Evolutionary conservation across 2,329 filamentous ascomycete species (phyloP), one percentile per base, ranked within the genome.

Genomic region (Talaromyces sp.): DNA sequence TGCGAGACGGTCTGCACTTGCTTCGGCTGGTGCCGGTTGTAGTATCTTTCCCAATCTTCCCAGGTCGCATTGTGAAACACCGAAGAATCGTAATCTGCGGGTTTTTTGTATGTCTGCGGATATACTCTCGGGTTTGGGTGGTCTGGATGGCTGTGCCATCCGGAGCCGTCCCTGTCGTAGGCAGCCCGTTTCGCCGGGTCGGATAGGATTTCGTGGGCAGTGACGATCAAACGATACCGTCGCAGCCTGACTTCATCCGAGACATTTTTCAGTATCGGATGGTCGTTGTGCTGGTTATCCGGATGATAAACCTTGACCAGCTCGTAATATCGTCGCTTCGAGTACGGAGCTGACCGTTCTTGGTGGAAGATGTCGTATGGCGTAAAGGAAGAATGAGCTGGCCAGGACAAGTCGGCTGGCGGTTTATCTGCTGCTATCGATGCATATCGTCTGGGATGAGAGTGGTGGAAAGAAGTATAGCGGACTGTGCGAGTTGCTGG

Each of bases 221-320:
- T 86, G 38, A 98, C 87, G 59, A 98, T 83, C 38, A 99, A 84
- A 32, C 90, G 88, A 75, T 98, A 99, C 55, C 95, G 89, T 71
- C 97, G 91, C n/a, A 95, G 81, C 63, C 89, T 88, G 31, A 84
- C 82, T 27, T 84, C 76, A 21, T 84, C 81, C 0, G 90, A 80
- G 13, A 89, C 71, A 8, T 74, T 73, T 63, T 76, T 75, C 66
- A 74, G 73, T 24, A 75, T 65, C 17, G 71, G 73, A 57, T 79
- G 72, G 62, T 78, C 74, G 62, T 77, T 73, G 61, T 73, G 76
- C 64, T 75, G 80, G 62, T 84, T 85, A 74, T 99, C 95, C 0
- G 95, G 95, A 71, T 99, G 95, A 78, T 99, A 99, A 53, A 96
- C 81, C 79, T 98, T 99, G 61, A 96, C 95, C 57, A 99, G 85